Evolutionary conservation across 1,284 basidiomycete genomes (phyloP), one percentile per base, ranked within the genome.

Genomic region (Ustilago hordei): DNA sequence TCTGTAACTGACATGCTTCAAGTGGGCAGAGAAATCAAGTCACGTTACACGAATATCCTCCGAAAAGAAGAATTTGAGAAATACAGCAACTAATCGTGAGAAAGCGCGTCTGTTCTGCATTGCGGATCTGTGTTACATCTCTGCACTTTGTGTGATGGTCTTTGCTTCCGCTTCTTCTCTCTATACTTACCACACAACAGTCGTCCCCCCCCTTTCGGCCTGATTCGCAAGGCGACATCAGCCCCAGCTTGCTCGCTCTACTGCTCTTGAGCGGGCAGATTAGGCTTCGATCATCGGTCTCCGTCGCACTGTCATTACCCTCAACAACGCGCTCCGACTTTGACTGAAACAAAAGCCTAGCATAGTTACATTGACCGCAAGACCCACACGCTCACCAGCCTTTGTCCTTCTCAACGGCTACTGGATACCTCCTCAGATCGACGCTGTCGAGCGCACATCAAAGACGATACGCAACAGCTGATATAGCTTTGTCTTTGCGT

Each of bases 51-150:
- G 52, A 54, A 53, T 6, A 53, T 23, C 23, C 23, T 23, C 23
- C 23, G 23, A 38, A 19, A 54, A 36, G 52, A 54, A 54, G 52
- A 54, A 54, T 38, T 54, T n/a, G 32, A 11, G 50, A 53, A 6
- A n/a, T 32, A 9, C 50, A 34, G 31, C 9, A 11, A 36, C 34
- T 32, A 54, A 54, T 32, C 52, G 52, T 36, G 52, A 38, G 15
- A 54, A 54, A 54, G 52, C 52, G 52, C 52, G 52, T 54, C 52
- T 38, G 52, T 34, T 54, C 52, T 38, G 52, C 52, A 54, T 54
- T n/a, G 52, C 35, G 52, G 34, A 54, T 54, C 52, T 54, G 32
- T 23, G 38, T 50, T 13, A 45, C 43, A 45, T 45, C 43, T 45
- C 8, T 28, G 15, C 48, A 50, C 28, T 23, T 50, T 50, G 48